Base-by-base conservation (phyloP, 164 flowering plant species). In the Saururus chinensis region DNA sequence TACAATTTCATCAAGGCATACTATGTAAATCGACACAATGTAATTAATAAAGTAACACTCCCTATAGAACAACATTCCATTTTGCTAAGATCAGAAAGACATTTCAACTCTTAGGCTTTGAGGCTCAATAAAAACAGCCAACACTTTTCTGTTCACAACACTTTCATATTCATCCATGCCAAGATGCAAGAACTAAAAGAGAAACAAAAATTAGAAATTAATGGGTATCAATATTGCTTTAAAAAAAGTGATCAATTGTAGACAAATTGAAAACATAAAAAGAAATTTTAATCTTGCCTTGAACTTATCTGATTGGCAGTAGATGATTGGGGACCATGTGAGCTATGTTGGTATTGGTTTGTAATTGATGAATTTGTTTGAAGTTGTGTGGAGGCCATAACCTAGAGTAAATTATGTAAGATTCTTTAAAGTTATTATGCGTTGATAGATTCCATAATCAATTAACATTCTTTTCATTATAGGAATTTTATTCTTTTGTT, bases 81-180 rank as follows among this genome's bases (percentile, higher is more conserved):
- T 45, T 12, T 45, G 2, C 17, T 2, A 45, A 45, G 14, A 45
- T 41, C 45, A 41, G 14, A 13, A 12, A 4, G 0, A 17, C 11
- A 45, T 2, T 30, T 45, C 17, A 45, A 85, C 96, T 85, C 64
- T 87, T 91, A 73, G 64, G 70, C 64, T 68, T 45, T 72, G 51
- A 67, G 89, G 87, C 45, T 60, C 84, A 57, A 73, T 72, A 77
- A 92, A 62, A 55, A 71, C 76, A n/a, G 82, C 82, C 37, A 85
- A 56, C 54, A 92, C 76, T 80, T 68, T 79, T 71, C 78, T 72
- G 30, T 77, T 83, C 58, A 73, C 57, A 59, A 75, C 82, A 57
- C 23, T 56, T 65, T 75, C 77, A 59, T 75, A 56, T 57, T 79
- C 82, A 63, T 64, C 83, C 64, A 51, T 22, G 51, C 66, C 65